Percentiles rank a stretch among this genome's conserved stretches.
Evolutionary conservation across 345 rosid genomes (phyloP).

Genomic region (Dimocarpus longan): DNA sequence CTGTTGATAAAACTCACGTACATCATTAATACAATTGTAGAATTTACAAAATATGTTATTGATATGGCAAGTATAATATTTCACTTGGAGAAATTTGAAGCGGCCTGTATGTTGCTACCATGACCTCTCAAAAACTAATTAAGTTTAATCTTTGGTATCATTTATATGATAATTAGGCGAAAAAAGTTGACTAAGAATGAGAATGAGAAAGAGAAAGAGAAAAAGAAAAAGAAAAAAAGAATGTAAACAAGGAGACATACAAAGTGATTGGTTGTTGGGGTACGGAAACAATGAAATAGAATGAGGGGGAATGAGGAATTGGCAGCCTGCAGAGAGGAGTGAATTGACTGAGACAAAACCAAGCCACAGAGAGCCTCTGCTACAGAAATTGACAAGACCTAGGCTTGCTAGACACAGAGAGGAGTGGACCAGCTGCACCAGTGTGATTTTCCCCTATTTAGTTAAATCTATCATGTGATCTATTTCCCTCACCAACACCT

Average conservation of each 20-base stretch:
- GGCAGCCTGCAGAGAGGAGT: background rate
- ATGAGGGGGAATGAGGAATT: constrained; percentile 8
- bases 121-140: too few relatives aligned
- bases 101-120: too few relatives aligned
- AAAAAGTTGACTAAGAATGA: background rate
- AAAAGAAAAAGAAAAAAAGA: background rate
- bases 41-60: too few relatives aligned
- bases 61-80: too few relatives aligned
- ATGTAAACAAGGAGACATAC: background rate
- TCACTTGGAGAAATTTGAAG: too few relatives aligned
- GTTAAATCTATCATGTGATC: constrained; percentile 10
- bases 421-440: background rate
- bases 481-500: background rate
- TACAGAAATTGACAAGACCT: constrained; percentile 14
- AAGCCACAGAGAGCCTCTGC: background rate
- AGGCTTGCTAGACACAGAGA: background rate
- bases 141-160: too few relatives aligned
- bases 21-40: too few relatives aligned
- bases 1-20: too few relatives aligned
- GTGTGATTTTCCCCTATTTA: background rate
- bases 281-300: background rate
- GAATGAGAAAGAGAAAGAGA: background rate
- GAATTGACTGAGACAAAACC: constrained; percentile 8
- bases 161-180: background rate
- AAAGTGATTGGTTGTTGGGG: background rate